Conservation (phyloP, 2,329 filamentous ascomycete genomes). For the Alternaria hordeiaustralica region DNA sequence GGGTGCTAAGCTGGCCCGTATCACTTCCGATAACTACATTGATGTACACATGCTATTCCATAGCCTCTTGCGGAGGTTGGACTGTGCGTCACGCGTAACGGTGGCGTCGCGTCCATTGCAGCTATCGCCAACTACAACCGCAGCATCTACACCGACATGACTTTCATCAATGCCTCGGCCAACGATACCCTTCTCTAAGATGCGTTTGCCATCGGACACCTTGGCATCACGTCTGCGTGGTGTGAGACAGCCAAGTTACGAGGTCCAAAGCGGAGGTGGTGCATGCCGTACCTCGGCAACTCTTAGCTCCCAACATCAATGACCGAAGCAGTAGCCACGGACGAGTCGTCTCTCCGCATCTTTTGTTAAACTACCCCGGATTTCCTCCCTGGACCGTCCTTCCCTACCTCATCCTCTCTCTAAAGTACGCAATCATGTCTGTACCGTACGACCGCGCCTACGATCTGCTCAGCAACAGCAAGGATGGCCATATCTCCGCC, state of each 20-base stretch:
- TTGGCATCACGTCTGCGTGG: neutral
- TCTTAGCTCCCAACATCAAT: constrained; percentile 15
- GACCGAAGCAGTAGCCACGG: constrained; percentile 27
- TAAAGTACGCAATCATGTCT: constrained; percentile 33
- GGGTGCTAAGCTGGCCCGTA: neutral
- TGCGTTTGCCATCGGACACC: neutral
- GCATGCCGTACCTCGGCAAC: constrained; percentile 33
- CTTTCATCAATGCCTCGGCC: constrained; percentile 2
- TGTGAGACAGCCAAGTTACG: neutral
- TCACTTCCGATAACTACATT: neutral
- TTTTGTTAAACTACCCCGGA: constrained; percentile 25
- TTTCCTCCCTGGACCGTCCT: constrained; percentile 6
- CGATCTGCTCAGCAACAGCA: constrained; percentile 44
- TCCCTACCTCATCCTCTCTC: neutral
- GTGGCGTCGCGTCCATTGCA: neutral
- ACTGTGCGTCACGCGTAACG: neutral
- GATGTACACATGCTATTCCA: neutral
- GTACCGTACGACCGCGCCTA: constrained; percentile 30
- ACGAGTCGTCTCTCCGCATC: constrained; percentile 23
- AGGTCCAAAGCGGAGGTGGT: constrained; percentile 10
- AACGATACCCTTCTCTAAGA: neutral
- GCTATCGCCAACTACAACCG: neutral
- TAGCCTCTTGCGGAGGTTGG: neutral
- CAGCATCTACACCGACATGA: neutral
- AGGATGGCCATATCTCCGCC: constrained; percentile 52